phyloP scores from a whole-genome alignment of 345 rosid genomes.

The Arabidopsis thaliana region DNA sequence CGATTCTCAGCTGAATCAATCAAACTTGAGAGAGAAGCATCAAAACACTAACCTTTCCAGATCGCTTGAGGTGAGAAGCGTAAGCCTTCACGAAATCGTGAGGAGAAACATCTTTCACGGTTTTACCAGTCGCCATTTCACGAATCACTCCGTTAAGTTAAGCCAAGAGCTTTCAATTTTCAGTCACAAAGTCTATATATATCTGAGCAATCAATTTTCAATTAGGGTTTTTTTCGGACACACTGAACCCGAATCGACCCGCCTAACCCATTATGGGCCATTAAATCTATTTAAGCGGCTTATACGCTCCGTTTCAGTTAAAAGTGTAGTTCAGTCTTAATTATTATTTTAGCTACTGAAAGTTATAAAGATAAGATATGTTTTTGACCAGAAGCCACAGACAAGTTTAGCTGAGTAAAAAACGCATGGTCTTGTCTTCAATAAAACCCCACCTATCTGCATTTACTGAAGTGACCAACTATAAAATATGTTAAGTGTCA shows the following conservation, averaged over 20 bases:
- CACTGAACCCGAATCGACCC: constrained; percentile 3
- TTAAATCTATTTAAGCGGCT: not conserved
- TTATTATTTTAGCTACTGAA: no score
- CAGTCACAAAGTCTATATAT: not conserved
- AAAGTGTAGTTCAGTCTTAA: not conserved
- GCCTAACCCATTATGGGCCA: not conserved
- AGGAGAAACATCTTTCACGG: constrained; percentile 80
- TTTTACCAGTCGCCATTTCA: constrained; percentile 45
- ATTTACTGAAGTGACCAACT: not conserved
- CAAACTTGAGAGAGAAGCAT: not conserved
- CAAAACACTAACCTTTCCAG: constrained; percentile 66
- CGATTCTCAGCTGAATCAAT: not conserved
- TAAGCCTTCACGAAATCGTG: constrained; percentile 83
- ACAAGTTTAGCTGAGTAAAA: not conserved
- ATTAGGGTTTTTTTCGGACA: constrained; percentile 12
- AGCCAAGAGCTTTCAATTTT: not conserved
- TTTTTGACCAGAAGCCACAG: not conserved
- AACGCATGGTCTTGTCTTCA: not conserved
- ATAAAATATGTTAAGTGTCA: not conserved
- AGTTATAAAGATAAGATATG: not conserved
- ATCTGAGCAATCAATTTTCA: not conserved
- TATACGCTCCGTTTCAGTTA: no score
- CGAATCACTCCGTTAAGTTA: constrained; percentile 1
- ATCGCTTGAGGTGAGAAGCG: constrained; percentile 77
- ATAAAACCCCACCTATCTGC: not conserved